Conservation (phyloP, 2,329 filamentous ascomycete species). For the Cercospora sesami region DNA sequence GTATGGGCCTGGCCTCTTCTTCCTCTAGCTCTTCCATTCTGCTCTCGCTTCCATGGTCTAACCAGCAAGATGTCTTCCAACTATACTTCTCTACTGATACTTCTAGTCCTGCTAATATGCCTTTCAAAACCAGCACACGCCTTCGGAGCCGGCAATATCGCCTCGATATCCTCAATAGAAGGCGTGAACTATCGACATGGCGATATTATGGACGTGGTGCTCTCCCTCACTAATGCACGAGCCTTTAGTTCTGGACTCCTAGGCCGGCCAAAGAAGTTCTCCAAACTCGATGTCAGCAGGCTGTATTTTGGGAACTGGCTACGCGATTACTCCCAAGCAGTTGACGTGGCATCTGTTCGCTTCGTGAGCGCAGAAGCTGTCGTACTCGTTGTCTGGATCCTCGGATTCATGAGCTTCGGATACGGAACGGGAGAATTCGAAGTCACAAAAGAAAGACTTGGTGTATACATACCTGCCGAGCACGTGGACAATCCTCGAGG, state of each 20-base stretch:
- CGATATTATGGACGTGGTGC: slow-evolving; percentile 57
- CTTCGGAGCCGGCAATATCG: slow-evolving; percentile 70
- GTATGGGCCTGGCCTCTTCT: not conserved
- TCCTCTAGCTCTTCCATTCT: not conserved
- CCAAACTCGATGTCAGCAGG: slow-evolving; percentile 75
- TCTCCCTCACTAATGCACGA: slow-evolving; percentile 55
- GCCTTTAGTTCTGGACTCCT: slow-evolving; percentile 53
- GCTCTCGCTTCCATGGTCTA: not conserved
- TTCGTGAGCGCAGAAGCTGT: slow-evolving; percentile 88
- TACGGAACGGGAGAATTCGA: slow-evolving; percentile 83
- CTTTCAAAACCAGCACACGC: slow-evolving; percentile 32
- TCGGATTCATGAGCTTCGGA: slow-evolving; percentile 87
- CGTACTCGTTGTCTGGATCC: slow-evolving; percentile 80
- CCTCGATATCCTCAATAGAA: slow-evolving; percentile 69
- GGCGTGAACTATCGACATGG: slow-evolving; percentile 56
- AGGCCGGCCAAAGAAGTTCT: slow-evolving; percentile 67
- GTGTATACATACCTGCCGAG: slow-evolving; percentile 67
- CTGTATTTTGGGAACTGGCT: slow-evolving; percentile 98
- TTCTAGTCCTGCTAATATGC: slow-evolving; percentile 26
- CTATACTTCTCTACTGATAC: slow-evolving; percentile 16
- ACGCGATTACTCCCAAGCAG: slow-evolving; percentile 87
- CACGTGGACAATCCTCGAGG: slow-evolving; percentile 60
- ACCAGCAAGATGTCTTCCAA: not conserved
- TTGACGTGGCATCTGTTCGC: slow-evolving; percentile 90
- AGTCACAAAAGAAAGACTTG: slow-evolving; percentile 74